These are phyloP conservation scores for Talaromyces borbonicus DNA, from an alignment of 495 filamentous ascomycete species.

Conservation along the genomic window DNA sequence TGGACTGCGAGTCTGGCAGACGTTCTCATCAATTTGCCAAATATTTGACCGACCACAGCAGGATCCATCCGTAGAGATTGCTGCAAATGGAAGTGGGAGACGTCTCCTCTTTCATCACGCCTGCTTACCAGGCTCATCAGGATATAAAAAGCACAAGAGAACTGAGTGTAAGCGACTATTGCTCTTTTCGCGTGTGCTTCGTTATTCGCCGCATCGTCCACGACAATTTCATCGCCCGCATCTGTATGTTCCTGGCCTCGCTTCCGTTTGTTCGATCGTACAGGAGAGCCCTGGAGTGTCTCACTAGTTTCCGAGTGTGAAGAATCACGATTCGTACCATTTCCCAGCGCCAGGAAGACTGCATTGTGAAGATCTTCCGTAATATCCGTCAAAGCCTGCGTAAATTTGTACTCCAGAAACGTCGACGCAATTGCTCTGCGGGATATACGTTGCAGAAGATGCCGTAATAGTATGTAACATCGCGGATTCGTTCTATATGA, in stretches of 20 bases:
- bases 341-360: conserved; percentile 22
- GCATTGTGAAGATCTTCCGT: conserved; percentile 30
- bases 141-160: conserved; percentile 31
- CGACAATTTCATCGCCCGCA: conserved; percentile 12
- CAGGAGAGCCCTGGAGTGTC: conserved; percentile 26
- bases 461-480: conserved; percentile 40
- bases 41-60: conserved; percentile 35
- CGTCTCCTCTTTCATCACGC: conserved; percentile 21
- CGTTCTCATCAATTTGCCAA: conserved; percentile 31
- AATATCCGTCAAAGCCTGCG: conserved; percentile 29
- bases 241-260: conserved; percentile 28
- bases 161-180: conserved; percentile 22
- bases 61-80: conserved; percentile 38
- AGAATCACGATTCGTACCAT: conserved; percentile 15
- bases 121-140: conserved; percentile 19
- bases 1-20: conserved; percentile 26
- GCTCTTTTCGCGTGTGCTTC: not conserved
- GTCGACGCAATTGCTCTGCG: conserved; percentile 36
- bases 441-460: conserved; percentile 37
- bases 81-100: conserved; percentile 43
- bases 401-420: conserved; percentile 41
- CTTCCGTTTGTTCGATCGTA: conserved; percentile 6
- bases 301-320: conserved; percentile 29
- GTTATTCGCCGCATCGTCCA: conserved; percentile 16
- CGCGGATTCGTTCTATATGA: conserved; percentile 33